These are phyloP conservation scores for Populus tomentosa DNA, from an alignment of 441 rosid species.

Conservation along the genomic window DNA sequence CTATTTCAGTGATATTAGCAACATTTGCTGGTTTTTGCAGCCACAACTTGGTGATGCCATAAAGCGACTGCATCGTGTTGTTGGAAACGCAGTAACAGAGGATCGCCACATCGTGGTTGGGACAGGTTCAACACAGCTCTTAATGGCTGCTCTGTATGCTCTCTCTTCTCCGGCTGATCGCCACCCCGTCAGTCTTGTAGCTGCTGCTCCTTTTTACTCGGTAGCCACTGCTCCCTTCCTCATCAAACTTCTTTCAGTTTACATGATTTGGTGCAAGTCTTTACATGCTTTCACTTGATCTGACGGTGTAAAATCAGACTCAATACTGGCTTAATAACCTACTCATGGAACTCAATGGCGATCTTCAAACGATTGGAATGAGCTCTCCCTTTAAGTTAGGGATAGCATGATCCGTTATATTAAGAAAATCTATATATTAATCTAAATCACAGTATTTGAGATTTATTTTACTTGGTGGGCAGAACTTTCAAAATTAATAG, in stretches of 20 bases:
- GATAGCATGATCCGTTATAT: neutral
- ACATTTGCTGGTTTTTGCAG: slow-evolving; percentile 72
- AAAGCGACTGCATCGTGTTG: slow-evolving; percentile 48
- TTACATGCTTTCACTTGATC: neutral
- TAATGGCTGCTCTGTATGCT: slow-evolving; percentile 69
- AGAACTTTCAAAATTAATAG: neutral
- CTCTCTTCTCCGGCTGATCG: slow-evolving; percentile 38
- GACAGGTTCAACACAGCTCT: slow-evolving; percentile 80
- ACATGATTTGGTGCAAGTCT: neutral
- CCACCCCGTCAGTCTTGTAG: slow-evolving; percentile 62
- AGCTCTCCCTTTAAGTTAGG: neutral
- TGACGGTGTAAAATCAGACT: neutral
- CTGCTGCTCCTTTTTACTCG: slow-evolving; percentile 88
- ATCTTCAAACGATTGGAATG: neutral
- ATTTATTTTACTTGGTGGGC: neutral
- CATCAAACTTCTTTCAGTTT: neutral
- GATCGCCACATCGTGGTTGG: slow-evolving; percentile 67
- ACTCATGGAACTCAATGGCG: neutral
- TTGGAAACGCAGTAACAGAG: slow-evolving; percentile 63
- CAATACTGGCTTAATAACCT: neutral
- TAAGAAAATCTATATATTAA: neutral
- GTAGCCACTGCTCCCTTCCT: slow-evolving; percentile 16
- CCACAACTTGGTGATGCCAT: slow-evolving; percentile 58
- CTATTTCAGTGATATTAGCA: slow-evolving; percentile 55
- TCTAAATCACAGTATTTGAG: no score